Percentiles rank a stretch among this genome's conserved stretches.
Conservation (phyloP, 805 yeast genomes). For the Saccharomycopsis synnaedendra region DNA sequence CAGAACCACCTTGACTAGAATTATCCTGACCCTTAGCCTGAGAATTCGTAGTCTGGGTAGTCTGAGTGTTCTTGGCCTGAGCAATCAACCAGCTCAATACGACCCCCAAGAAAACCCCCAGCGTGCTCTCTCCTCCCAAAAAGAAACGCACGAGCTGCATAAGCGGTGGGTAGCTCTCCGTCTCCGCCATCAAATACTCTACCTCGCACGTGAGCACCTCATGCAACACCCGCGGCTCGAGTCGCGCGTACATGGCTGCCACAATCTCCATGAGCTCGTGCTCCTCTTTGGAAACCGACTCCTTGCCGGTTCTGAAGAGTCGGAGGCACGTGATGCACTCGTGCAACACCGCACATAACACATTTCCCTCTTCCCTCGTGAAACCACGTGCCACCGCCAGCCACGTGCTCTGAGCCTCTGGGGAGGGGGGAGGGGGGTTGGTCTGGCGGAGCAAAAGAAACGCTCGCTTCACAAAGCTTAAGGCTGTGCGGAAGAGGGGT, state of each 20-base stretch:
- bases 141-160: conserved; percentile 90
- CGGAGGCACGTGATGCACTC: conserved; percentile 72
- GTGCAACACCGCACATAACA: conserved; percentile 65
- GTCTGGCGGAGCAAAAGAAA: conserved; percentile 82
- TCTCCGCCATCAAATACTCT: conserved; percentile 63
- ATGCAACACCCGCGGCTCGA: conserved; percentile 92
- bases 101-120: conserved; percentile 82
- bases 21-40: too few species aligned
- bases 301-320: too few species aligned
- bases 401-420: conserved; percentile 53
- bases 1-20: too few species aligned
- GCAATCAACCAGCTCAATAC: conserved; percentile 64
- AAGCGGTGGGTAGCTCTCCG: conserved; percentile 74
- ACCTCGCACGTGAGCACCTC: conserved; percentile 81
- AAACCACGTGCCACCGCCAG: conserved; percentile 77
- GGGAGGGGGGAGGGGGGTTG: conserved; percentile 65
- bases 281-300: conserved; percentile 78
- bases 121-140: conserved; percentile 83
- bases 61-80: conserved; percentile 29
- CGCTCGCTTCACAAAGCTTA: conserved; percentile 84
- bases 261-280: conserved; percentile 92
- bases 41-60: too few species aligned
- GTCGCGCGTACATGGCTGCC: conserved; percentile 85
- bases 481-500: conserved; percentile 72
- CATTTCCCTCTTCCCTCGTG: conserved; percentile 69